A percentile compares a stretch with the other conserved stretches of the same genome.
Evolutionary conservation across 306 rosid species (phyloP).

Genomic region (Betula pendula): DNA sequence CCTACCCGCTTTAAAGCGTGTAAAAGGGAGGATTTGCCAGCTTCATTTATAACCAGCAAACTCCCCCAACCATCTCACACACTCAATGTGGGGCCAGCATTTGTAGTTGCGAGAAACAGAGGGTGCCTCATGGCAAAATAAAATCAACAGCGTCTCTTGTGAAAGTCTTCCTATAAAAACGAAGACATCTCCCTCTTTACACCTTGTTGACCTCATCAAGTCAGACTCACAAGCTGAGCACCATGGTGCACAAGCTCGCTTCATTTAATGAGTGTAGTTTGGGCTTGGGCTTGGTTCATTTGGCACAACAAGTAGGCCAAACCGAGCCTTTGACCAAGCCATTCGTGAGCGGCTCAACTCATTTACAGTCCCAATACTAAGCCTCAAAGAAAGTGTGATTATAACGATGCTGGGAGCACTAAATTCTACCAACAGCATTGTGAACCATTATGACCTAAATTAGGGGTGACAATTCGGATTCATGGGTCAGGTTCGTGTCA

Average conservation of each 20-base stretch:
- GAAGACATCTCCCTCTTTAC: neutral
- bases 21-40: too few relatives aligned
- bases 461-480: too few relatives aligned
- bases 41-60: neutral
- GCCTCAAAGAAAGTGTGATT: too few relatives aligned
- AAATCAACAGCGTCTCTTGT: neutral
- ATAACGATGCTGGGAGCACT: too few relatives aligned
- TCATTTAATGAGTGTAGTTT: neutral
- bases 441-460: too few relatives aligned
- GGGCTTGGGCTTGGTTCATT: neutral
- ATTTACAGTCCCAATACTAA: too few relatives aligned
- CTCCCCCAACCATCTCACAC: neutral
- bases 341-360: too few relatives aligned
- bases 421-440: too few relatives aligned
- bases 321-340: neutral
- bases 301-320: neutral
- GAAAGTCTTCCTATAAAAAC: neutral
- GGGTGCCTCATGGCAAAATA: neutral
- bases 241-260: neutral
- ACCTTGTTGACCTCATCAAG: too few relatives aligned
- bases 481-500: too few relatives aligned
- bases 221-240: neutral
- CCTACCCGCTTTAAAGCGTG: too few relatives aligned
- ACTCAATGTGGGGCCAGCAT: neutral
- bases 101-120: neutral